Evolutionary conservation across 2,329 filamentous ascomycete species (phyloP).

Genomic region (Diplodia sapinea): DNA sequence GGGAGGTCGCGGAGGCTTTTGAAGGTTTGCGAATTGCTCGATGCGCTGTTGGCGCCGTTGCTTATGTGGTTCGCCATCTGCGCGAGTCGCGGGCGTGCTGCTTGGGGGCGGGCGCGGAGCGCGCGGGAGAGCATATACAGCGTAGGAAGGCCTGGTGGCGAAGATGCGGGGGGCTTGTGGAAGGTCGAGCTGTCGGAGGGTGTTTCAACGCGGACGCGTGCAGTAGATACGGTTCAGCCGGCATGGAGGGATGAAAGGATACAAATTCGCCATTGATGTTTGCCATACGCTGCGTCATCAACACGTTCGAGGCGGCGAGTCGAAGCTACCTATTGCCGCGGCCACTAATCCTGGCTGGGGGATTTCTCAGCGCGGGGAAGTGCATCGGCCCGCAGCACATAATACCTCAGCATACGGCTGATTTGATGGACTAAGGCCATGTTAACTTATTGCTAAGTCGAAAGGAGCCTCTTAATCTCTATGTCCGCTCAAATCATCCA

Average conservation of each 20-base stretch:
- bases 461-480: background rate
- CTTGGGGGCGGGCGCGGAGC: slow-evolving; percentile 30
- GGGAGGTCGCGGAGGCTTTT: slow-evolving; percentile 59
- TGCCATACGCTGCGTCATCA: slow-evolving; percentile 22
- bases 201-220: background rate
- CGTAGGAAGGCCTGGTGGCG: background rate
- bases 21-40: slow-evolving; percentile 33
- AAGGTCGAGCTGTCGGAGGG: background rate
- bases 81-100: slow-evolving; percentile 43
- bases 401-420: background rate
- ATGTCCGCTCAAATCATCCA: background rate
- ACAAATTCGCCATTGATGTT: slow-evolving; percentile 11
- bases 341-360: background rate
- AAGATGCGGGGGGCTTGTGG: background rate
- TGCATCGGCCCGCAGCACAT: background rate
- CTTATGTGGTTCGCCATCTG: slow-evolving; percentile 54
- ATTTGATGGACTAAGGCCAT: background rate
- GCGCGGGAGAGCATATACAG: slow-evolving; percentile 35
- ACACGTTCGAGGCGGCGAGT: slow-evolving; percentile 19
- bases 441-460: background rate
- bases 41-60: slow-evolving; percentile 33
- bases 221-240: background rate
- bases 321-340: slow-evolving; percentile 2
- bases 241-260: background rate
- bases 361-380: slow-evolving; percentile 25